Conservation (phyloP, 768 basidiomycete genomes). For the Kwoniella dejecticola region DNA sequence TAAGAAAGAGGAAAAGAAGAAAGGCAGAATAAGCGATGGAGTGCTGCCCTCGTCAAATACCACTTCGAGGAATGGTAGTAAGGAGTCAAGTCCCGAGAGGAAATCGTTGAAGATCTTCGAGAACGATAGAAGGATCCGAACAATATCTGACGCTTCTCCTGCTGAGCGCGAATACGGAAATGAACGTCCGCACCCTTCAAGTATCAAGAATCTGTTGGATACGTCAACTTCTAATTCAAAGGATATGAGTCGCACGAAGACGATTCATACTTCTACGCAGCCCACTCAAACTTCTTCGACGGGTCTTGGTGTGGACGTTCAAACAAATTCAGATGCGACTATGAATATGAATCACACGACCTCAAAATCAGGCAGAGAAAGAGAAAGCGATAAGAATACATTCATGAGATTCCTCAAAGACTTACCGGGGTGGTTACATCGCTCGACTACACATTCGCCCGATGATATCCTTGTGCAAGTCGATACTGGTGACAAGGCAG, state of each 20-base stretch:
- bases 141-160: slow-evolving; percentile 1
- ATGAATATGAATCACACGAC: too few species aligned
- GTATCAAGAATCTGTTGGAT: not conserved
- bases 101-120: slow-evolving; percentile 12
- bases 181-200: not conserved
- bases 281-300: not conserved
- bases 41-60: not conserved
- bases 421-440: slow-evolving; percentile 43
- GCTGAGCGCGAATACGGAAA: not conserved
- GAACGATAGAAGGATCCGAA: not conserved
- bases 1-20: not conserved
- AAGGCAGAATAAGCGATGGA: slow-evolving; percentile 19
- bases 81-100: not conserved
- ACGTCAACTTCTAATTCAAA: slow-evolving; percentile 1
- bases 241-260: not conserved
- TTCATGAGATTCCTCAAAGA: slow-evolving; percentile 41
- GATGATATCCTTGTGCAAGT: not conserved
- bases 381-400: slow-evolving; percentile 27
- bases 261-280: slow-evolving; percentile 11
- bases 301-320: not conserved
- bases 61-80: not conserved
- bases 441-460: not conserved
- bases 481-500: not conserved
- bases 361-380: not conserved
- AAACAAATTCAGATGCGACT: too few species aligned